Conservation (phyloP, 2,329 filamentous ascomycete genomes). For the Pseudogymnoascus sp. region DNA sequence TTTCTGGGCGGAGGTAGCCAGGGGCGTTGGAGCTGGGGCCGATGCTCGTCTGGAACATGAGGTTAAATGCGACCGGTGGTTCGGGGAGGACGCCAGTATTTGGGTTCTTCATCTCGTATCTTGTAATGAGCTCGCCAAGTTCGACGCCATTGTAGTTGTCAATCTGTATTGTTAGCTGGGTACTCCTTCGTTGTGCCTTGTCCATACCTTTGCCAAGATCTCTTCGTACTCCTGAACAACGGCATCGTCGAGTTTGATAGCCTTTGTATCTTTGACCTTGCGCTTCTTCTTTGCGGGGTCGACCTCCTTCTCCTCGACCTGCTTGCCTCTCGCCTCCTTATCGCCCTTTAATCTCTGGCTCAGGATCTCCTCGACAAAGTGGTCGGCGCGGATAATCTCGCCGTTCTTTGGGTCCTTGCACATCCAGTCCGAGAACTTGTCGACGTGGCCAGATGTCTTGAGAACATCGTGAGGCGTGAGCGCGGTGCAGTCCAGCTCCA, state of each 20-base stretch:
- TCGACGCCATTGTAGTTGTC: constrained; percentile 89
- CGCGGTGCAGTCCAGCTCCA: constrained; percentile 76
- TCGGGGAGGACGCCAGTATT: constrained; percentile 67
- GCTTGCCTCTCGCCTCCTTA: constrained; percentile 83
- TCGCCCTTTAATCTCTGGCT: constrained; percentile 81
- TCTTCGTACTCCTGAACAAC: constrained; percentile 86
- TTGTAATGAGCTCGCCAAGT: constrained; percentile 80
- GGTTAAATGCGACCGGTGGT: constrained; percentile 85
- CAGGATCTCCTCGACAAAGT: constrained; percentile 90
- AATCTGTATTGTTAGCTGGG: constrained; percentile 44
- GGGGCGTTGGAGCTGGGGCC: constrained; percentile 82
- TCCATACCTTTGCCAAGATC: constrained; percentile 61
- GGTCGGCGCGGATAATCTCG: constrained; percentile 92
- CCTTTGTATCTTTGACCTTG: constrained; percentile 72
- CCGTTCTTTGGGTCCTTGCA: constrained; percentile 97
- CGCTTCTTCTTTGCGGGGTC: constrained; percentile 74
- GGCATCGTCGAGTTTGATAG: constrained; percentile 77
- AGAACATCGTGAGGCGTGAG: constrained; percentile 88
- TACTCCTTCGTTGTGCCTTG: not conserved
- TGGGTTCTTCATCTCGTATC: constrained; percentile 87
- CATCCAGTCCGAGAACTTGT: constrained; percentile 95
- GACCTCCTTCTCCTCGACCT: constrained; percentile 68
- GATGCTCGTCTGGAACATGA: constrained; percentile 97
- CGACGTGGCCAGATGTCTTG: constrained; percentile 93
- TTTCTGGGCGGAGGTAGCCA: constrained; percentile 86